phyloP scores from a whole-genome alignment of 768 basidiomycete genomes.

The Rhodotorula diobovata region DNA sequence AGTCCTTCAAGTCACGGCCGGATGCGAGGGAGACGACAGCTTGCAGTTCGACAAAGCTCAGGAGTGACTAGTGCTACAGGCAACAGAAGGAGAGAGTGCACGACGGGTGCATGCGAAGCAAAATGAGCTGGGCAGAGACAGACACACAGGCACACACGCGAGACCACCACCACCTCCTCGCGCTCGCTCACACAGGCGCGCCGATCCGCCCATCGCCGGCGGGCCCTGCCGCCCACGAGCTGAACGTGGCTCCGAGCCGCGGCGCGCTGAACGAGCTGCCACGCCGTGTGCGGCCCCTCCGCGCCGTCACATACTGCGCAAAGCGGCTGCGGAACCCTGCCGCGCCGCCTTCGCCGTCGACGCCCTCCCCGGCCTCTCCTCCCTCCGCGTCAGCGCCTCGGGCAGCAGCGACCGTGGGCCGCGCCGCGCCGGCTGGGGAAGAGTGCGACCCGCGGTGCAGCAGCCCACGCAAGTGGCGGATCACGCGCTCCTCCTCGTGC shows the following conservation, averaged over 20 bases:
- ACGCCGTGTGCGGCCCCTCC: background rate
- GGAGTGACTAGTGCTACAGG: background rate
- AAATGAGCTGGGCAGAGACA: background rate
- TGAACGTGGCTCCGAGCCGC: background rate
- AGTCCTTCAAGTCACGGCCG: too few relatives aligned
- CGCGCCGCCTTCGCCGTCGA: background rate
- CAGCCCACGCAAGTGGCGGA: constrained; percentile 29
- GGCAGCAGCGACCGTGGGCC: background rate
- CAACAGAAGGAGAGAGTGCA: background rate
- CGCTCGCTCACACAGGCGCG: background rate
- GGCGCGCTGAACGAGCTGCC: background rate
- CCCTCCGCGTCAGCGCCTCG: background rate
- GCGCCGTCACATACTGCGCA: constrained; percentile 10
- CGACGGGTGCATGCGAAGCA: background rate
- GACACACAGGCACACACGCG: too few relatives aligned
- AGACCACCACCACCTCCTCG: background rate
- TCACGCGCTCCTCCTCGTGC: constrained; percentile 31
- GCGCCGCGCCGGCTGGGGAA: background rate
- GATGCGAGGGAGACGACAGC: background rate
- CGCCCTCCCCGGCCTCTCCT: background rate
- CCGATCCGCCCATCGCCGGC: background rate
- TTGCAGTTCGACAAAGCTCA: background rate
- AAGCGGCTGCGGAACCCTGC: constrained; percentile 5
- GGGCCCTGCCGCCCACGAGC: background rate
- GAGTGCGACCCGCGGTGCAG: constrained; percentile 8